phyloP scores from a whole-genome alignment of 2,329 filamentous ascomycete genomes.

The Myriosclerotinia curreyana region DNA sequence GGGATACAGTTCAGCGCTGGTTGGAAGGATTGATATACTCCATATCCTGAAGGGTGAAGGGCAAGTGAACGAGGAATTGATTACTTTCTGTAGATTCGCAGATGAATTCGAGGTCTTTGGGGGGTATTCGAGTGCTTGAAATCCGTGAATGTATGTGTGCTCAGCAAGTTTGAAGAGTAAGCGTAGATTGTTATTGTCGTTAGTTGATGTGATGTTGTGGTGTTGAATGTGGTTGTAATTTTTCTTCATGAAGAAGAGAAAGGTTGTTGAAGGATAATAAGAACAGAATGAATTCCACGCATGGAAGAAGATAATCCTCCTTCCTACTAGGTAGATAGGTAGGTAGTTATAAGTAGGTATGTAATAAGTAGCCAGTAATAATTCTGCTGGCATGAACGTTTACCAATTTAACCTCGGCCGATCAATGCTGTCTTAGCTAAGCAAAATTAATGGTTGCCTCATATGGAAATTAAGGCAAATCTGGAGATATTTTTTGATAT shows the following conservation, averaged over 20 bases:
- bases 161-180: background rate
- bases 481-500: slow-evolving; percentile 19
- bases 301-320: too few species aligned
- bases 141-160: background rate
- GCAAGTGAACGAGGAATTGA: background rate
- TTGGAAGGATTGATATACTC: background rate
- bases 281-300: too few species aligned
- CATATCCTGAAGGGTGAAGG: background rate
- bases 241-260: background rate
- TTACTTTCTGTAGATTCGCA: background rate
- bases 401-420: background rate
- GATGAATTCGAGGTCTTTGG: background rate
- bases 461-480: background rate
- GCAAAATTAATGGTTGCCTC: background rate
- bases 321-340: too few species aligned
- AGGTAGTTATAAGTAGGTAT: too few species aligned
- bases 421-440: slow-evolving; percentile 12
- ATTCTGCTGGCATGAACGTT: background rate
- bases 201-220: background rate
- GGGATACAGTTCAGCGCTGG: background rate
- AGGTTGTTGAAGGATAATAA: background rate
- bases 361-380: background rate
- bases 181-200: background rate
- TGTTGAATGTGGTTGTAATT: background rate
- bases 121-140: background rate